A percentile compares a stretch with the other conserved stretches of the same genome.
phyloP scores from a whole-genome alignment of 345 rosid genomes.

The Sonneratia caseolaris region DNA sequence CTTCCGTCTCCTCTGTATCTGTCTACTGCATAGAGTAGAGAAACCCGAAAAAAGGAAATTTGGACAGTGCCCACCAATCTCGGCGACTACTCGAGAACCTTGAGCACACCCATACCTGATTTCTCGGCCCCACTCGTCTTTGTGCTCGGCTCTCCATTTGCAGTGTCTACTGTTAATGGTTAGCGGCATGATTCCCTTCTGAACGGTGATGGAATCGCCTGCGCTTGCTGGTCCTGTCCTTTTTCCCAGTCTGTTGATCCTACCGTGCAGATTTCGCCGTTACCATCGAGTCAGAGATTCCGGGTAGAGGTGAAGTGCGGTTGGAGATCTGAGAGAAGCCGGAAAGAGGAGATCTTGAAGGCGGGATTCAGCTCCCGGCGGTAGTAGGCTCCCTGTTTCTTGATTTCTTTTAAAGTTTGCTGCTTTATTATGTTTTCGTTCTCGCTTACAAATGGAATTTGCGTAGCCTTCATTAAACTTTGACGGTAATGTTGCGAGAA shows the following conservation, averaged over 20 bases:
- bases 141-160: not conserved
- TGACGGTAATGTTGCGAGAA: not conserved
- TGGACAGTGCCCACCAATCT: constrained; percentile 2
- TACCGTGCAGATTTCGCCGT: not conserved
- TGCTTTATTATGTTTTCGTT: not conserved
- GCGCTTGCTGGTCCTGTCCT: not conserved
- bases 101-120: not conserved
- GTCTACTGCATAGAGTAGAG: not conserved
- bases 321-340: not conserved
- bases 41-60: not conserved
- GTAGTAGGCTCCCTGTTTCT: not conserved
- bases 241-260: not conserved
- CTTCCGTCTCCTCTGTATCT: not conserved
- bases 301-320: not conserved
- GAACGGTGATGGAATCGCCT: not conserved
- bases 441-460: not conserved
- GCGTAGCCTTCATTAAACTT: not conserved
- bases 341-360: constrained; percentile 4
- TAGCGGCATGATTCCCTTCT: not conserved
- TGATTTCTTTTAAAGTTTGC: not conserved
- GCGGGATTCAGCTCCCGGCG: not conserved
- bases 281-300: not conserved
- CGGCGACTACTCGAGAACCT: not conserved
- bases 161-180: not conserved
- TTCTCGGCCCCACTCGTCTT: not conserved